Conservation (phyloP, 768 basidiomycete genomes). For the Mycena sanguinolenta region DNA sequence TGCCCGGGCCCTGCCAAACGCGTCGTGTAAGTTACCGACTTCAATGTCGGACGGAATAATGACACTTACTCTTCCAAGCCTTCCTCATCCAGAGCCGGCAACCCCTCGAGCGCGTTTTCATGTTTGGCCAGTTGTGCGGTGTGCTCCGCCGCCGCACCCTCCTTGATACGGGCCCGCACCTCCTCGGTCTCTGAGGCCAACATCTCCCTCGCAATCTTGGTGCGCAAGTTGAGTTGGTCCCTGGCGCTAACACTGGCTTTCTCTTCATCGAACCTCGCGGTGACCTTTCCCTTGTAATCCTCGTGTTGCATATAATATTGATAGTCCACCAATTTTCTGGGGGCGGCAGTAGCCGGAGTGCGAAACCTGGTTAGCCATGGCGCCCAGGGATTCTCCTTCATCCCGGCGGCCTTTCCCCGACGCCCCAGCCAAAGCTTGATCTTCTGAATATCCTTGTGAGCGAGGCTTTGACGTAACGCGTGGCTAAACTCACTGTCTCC, state of each 20-base stretch:
- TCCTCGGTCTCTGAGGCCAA: neutral
- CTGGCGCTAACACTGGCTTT: too few species aligned
- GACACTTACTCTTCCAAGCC: neutral
- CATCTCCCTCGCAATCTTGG: neutral
- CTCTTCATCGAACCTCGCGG: neutral
- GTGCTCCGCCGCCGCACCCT: neutral
- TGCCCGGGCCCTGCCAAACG: neutral
- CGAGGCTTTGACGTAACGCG: neutral
- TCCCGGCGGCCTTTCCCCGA: neutral
- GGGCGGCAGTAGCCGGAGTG: neutral
- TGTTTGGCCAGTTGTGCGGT: neutral
- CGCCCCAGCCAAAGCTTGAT: neutral
- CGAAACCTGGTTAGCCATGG: neutral
- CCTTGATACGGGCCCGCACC: neutral
- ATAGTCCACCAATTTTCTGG: neutral
- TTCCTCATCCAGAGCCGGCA: neutral
- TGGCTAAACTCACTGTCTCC: neutral
- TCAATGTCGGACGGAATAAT: too few species aligned
- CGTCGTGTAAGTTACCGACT: too few species aligned
- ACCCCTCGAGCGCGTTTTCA: neutral
- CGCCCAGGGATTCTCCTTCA: neutral
- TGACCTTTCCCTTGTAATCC: neutral
- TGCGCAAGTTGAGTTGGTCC: neutral
- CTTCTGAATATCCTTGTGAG: neutral
- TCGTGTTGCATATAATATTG: slow-evolving; percentile 12